Base-by-base conservation (phyloP, 2,329 filamentous ascomycete genomes). In the Apiospora rasikravindrae region DNA sequence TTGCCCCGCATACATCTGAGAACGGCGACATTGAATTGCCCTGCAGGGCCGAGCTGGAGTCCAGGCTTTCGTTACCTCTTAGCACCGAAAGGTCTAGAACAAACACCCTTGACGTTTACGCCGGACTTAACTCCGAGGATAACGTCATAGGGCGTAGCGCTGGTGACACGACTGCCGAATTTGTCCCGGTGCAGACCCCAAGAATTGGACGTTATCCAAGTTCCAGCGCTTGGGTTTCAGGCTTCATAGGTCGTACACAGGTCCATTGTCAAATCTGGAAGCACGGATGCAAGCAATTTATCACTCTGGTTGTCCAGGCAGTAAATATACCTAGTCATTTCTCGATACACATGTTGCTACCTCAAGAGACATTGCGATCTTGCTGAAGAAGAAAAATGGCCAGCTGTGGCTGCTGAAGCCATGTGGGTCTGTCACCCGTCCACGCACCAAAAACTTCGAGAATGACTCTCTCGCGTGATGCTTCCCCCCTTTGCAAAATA, bases 381-480 rank as follows among this genome's bases (percentile, higher is more conserved):
- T 26, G 24, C 11, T 53, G 51, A 13, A n/a, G 33, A 40, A n/a
- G 19, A 13, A 14, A 14, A 13, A 2, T 37, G 33, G 57, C 40
- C 8, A 40, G 26, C 7, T 33, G 57, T 64, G 57, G 33, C 19
- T 64, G 33, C n/a, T 24, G 57, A 40, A 40, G 11, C 33, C 57
- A 64, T 22, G 57, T 64, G 57, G 57, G 57, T 64, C 57, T 64
- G 57, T 40, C 57, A 40, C 19, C 57, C 57, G 29, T 64, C 57
- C 33, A 64, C 57, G 29, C 57, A 64, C 57, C 19, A 64, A 64
- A 64, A 37, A 64, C 57, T 64, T 64, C 33, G 57, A 64, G 57
- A 64, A 64, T 64, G 57, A 64, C 57, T 64, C 33, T 40, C 33
- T 33, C 53, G 57, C 57, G 33, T 64, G 33, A 64, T 40, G 57